Percentiles rank a stretch among this genome's conserved stretches.
phyloP scores from a whole-genome alignment of 2,329 filamentous ascomycete genomes.

The Pyricularia grisea region DNA sequence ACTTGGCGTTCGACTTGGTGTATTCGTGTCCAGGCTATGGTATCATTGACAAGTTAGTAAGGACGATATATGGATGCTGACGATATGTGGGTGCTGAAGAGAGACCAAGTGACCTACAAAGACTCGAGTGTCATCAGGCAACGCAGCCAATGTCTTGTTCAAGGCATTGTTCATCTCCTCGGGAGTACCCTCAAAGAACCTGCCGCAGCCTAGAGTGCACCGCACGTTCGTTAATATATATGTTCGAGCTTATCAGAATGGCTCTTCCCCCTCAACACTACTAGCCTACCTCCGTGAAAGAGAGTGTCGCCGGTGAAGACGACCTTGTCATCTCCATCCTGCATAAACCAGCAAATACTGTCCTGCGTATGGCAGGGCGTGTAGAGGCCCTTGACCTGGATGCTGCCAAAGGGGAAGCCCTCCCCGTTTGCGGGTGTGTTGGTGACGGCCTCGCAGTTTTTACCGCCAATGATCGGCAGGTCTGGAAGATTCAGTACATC shows the following conservation, averaged over 20 bases:
- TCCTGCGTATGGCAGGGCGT: slow-evolving; percentile 98
- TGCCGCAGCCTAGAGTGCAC: slow-evolving; percentile 62
- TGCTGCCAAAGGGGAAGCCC: slow-evolving; percentile 73
- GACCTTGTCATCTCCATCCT: slow-evolving; percentile 65
- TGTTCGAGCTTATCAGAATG: not conserved
- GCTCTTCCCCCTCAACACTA: not conserved
- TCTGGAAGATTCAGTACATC: slow-evolving; percentile 43
- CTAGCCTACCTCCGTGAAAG: slow-evolving; percentile 69
- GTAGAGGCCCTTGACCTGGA: slow-evolving; percentile 78
- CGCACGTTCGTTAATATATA: not conserved
- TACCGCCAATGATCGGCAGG: slow-evolving; percentile 77
- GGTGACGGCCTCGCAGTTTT: slow-evolving; percentile 68
- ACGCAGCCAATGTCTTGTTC: slow-evolving; percentile 69
- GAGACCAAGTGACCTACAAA: slow-evolving; percentile 50
- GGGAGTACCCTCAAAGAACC: slow-evolving; percentile 89
- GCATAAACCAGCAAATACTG: slow-evolving; percentile 89
- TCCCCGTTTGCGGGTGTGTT: slow-evolving; percentile 66
- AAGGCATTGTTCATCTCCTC: slow-evolving; percentile 88
- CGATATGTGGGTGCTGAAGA: too few species aligned
- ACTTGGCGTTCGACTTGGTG: slow-evolving; percentile 93
- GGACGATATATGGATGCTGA: not conserved
- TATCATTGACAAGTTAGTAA: not conserved
- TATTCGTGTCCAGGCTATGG: slow-evolving; percentile 86
- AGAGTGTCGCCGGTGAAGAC: slow-evolving; percentile 96
- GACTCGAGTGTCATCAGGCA: slow-evolving; percentile 87